Evolutionary conservation across 116 monocot genomes (phyloP), one percentile per base, ranked within the genome.

Genomic region (Dioscorea cayenensis): DNA sequence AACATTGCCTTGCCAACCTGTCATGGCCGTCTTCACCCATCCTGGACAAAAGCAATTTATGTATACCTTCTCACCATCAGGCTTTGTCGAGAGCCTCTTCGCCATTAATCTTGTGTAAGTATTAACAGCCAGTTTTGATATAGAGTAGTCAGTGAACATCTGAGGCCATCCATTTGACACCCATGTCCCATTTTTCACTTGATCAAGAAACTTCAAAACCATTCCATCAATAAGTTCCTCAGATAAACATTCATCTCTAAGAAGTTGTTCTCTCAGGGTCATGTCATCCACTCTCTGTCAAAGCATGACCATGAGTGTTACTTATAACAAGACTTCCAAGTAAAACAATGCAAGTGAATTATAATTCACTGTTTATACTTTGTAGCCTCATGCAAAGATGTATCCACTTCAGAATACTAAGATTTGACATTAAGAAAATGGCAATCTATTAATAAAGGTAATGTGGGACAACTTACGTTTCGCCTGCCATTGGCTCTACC

Each of bases 11-110:
- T 71, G 80, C 88, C 93, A 93, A 29, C 80, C 81, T 55, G 93
- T 97, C 97, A 97, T 93, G 61, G 83, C 80, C 49, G 97, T 97
- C 83, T 81, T 97, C 48, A 90, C 93, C 93, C 93, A 97, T 7
- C 97, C 97, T 3, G 93, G 97, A 72, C 97, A 97, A 60, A 83
- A 93, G 67, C 86, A 90, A 71, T 93, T 97, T 48, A 93, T 69
- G 72, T 77, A 74, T 14, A 97, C 83, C 69, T 78, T 92, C 16
- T 75, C 72, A 19, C 84, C 83, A 38, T 86, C 80, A 2, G 87
- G 77, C 68, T 84, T 82, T 64, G 72, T 69, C 0, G 74, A 80
- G 20, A 90, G 72, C 59, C 22, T 50, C 66, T 64, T 76, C 16
- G 90, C 82, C 77, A 85, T 80, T 28, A 97, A 74, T 28, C 88